Percentiles rank a stretch among this genome's conserved stretches.
phyloP scores from a whole-genome alignment of 306 rosid genomes.

The Herpetospermum pedunculosum region DNA sequence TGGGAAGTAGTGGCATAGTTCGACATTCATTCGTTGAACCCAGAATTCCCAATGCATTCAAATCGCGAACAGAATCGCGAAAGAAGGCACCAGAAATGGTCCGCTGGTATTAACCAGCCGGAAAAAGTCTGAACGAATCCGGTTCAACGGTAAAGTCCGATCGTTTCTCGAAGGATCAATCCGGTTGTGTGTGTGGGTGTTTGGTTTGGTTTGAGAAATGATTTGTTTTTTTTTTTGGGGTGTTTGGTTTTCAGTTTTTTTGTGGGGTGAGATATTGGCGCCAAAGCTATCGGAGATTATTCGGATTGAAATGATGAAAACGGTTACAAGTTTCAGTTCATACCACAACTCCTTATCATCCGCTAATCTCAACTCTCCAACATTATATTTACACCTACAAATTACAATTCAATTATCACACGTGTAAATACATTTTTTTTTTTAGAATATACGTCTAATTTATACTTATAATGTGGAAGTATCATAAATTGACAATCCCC shows the following conservation, averaged over 20 bases:
- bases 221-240: not conserved
- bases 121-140: not conserved
- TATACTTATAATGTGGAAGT: not conserved
- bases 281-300: slow-evolving; percentile 55
- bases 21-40: slow-evolving; percentile 32
- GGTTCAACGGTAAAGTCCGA: not conserved
- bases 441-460: too few relatives aligned
- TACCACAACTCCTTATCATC: not conserved
- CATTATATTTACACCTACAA: not conserved
- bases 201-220: not conserved
- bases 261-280: slow-evolving; percentile 54
- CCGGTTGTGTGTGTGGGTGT: too few relatives aligned
- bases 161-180: too few relatives aligned
- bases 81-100: slow-evolving; percentile 2
- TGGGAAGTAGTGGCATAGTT: slow-evolving; percentile 16
- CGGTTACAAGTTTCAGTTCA: not conserved
- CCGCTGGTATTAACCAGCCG: not conserved
- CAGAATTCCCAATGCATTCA: not conserved
- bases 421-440: too few relatives aligned
- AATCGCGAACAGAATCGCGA: slow-evolving; percentile 2
- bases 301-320: slow-evolving; percentile 10
- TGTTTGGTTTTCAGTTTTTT: slow-evolving; percentile 18
- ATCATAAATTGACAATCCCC: not conserved
- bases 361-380: not conserved
- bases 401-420: too few relatives aligned